Evolutionary conservation across 108 stramenopile species (phyloP).

Genomic region (Cyclotella sp.): DNA sequence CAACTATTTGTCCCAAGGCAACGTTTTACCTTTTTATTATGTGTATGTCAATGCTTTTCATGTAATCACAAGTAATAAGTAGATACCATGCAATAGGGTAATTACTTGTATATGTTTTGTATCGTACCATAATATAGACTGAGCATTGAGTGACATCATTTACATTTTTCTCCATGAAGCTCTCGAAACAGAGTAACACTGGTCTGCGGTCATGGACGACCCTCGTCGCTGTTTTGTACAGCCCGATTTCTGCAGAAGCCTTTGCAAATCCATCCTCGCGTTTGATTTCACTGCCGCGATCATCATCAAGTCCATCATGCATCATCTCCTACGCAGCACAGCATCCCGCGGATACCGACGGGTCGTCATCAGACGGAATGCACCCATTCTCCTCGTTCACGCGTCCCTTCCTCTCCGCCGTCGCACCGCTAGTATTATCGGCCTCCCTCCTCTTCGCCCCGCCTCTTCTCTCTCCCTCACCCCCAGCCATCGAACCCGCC

Average conservation of each 20-base stretch:
- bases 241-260: neutral
- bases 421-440: constrained; percentile 20
- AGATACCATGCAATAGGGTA: too few relatives aligned
- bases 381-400: constrained; percentile 8
- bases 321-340: neutral
- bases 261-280: neutral
- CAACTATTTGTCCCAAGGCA: too few relatives aligned
- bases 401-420: constrained; percentile 18
- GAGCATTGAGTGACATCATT: too few relatives aligned
- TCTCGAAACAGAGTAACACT: too few relatives aligned
- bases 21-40: too few relatives aligned
- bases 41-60: too few relatives aligned
- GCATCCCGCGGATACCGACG: neutral
- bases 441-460: constrained; percentile 38
- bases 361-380: neutral
- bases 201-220: too few relatives aligned
- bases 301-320: neutral
- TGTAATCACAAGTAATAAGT: too few relatives aligned
- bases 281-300: neutral
- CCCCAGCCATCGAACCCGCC: constrained; percentile 11
- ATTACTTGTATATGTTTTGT: neutral
- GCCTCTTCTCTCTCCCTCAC: constrained; percentile 15
- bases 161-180: too few relatives aligned
- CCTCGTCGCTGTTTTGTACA: neutral
- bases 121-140: too few relatives aligned